Base-by-base conservation (phyloP, 768 basidiomycete species). In the Pisolithus microcarpus region DNA sequence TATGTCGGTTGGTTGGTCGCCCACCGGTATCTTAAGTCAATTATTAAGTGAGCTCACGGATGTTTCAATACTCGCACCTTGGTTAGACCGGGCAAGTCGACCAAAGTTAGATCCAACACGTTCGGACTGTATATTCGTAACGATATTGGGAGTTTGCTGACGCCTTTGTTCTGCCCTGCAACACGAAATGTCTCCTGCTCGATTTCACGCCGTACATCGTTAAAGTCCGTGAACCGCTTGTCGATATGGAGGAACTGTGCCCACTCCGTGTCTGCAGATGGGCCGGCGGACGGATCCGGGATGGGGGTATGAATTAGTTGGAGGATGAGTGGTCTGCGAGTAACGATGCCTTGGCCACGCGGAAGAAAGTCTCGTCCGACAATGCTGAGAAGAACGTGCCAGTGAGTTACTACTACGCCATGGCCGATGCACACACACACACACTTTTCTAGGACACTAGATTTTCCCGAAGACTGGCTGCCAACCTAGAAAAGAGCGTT, bases 91-190 rank as follows among this genome's bases (percentile, higher is more conserved):
- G 96, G 96, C 48, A 99, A 69, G 73, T 99, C 96, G 28, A 99
- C 96, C 58, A 99, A 69, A 1, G 96, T 99, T 61, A 99, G 71
- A 67, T 98, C 95, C 57, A 98, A 73, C 34, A 99, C 96, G 59
- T 92, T 82, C 21, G 95, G 93, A 54, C 93, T 96, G 68, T 87
- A 94, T 73, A 99, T 96, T 65, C 91, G 81, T 43, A 99, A 76
- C 52, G 93, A 91, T 61, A 98, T 98, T 2, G 95, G 94, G 43
- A 96, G 69, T 65, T 94, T 93, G 72, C 91, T 94, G 52, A 99
- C 87, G 42, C 96, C 96, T 71, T 98, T 99, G 70, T 98, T 98
- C 74, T 97, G 94, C 0, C 96, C 96, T 0, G 96, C 96, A 16
- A 99, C 94, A 40, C 96, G 76, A 67, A 85, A 93, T 2, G 96